Evolutionary conservation across 2,329 filamentous ascomycete species (phyloP), one percentile per base, ranked within the genome.

Genomic region (Fusarium annulatum): DNA sequence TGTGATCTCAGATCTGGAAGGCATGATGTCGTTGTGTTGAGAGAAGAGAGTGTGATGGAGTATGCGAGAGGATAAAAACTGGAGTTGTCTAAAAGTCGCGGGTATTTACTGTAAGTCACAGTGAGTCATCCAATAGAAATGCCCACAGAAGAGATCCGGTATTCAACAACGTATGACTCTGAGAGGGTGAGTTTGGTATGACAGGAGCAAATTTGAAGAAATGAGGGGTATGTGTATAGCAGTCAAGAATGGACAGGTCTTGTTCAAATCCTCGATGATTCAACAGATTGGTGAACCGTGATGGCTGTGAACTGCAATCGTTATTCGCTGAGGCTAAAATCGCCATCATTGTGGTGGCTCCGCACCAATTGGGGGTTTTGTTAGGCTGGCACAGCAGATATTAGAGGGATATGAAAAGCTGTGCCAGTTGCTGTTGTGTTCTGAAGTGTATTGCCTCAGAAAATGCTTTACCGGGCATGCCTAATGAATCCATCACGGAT

Each of bases 1-100:
- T 74, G 91, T 89, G 81, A 96, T 89, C 73, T 96, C 92, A 77
- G 90, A 87, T 83, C 94, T 88, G 73, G 89, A 85, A 78, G 92
- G 91, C 93, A 96, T 94, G 39, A 48, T 69, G 73, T 57, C 46
- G 62, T 42, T 42, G 53, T 42, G 52, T 39, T 62, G 42, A 33
- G 42, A 60, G 34, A 61, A 43, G 71, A 64, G 51, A 39, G 55
- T 52, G 61, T 63, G 69, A 30, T 9, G 28, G 28, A 64, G 58
- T 67, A 61, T 60, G 45, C 42, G 48, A 58, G 45, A 61, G 28
- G 42, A 60, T 72, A 74, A 69, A 72, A 60, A 69, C 42, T 64
- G 71, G 62, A 58, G 58, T 52, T 67, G 62, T 61, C 49, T 52
- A 63, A 67, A 61, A 60, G 60, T 62, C 49, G 38, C 42, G 51